Percentiles rank a stretch among this genome's conserved stretches.
These are phyloP conservation scores for Sclerotinia spermophila DNA, from an alignment of 2,329 filamentous ascomycete genomes.

Conservation along the genomic window DNA sequence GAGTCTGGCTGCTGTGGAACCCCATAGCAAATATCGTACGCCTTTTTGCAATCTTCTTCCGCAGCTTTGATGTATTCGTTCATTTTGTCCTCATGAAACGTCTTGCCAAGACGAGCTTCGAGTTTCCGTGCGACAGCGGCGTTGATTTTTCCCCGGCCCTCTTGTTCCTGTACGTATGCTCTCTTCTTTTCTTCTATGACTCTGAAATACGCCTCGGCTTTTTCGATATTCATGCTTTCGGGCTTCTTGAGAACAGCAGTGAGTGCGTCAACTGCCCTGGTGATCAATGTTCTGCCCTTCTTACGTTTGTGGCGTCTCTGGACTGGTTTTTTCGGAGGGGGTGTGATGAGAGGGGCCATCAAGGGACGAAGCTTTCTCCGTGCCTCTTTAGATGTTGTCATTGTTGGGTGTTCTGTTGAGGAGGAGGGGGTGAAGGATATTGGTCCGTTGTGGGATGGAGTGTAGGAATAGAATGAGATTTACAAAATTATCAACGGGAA, in stretches of 20 bases:
- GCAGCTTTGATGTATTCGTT: neutral
- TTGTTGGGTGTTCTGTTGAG: neutral
- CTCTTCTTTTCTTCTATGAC: neutral
- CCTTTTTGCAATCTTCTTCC: neutral
- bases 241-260: neutral
- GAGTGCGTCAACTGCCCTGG: neutral
- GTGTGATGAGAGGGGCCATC: neutral
- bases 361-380: neutral
- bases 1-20: neutral
- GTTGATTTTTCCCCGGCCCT: neutral
- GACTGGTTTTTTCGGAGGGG: neutral
- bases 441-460: neutral
- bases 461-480: neutral
- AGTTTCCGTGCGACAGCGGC: neutral
- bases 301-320: neutral
- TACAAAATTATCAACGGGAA: neutral
- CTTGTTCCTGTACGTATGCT: neutral
- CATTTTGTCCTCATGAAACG: neutral
- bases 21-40: neutral
- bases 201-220: neutral
- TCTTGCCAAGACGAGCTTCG: neutral
- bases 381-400: neutral
- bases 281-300: neutral
- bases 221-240: neutral
- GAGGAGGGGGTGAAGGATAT: neutral